Evolutionary conservation across 192 early-diverging fungal genomes (phyloP).

Genomic region (Pecoramyces ruminantium): DNA sequence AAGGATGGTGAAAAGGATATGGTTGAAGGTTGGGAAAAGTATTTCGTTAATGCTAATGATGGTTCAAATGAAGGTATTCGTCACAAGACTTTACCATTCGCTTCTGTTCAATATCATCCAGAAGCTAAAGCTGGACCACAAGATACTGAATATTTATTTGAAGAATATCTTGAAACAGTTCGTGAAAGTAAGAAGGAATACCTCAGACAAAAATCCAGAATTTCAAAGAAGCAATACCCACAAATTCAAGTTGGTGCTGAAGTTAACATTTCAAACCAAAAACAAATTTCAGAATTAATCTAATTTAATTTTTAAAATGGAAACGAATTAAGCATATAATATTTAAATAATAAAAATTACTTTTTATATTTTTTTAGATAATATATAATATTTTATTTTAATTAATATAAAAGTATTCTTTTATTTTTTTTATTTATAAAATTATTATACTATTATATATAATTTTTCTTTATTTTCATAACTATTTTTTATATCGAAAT

Average conservation of each 20-base stretch:
- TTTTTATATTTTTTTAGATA: too few species aligned
- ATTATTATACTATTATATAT: too few species aligned
- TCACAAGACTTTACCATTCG: constrained; percentile 50
- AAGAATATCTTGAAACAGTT: background rate
- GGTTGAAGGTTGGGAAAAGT: constrained; percentile 60
- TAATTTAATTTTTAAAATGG: background rate
- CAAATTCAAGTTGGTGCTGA: background rate
- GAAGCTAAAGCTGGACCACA: constrained; percentile 85
- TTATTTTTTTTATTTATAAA: too few species aligned
- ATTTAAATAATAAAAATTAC: too few species aligned
- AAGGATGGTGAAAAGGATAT: constrained; percentile 37
- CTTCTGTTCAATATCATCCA: constrained; percentile 88
- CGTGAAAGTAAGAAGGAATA: background rate
- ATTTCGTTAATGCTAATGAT: constrained; percentile 91
- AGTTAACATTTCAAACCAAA: background rate
- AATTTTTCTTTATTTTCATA: too few species aligned
- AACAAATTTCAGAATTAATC: background rate
- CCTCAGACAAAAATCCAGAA: background rate
- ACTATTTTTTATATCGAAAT: too few species aligned
- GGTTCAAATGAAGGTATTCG: constrained; percentile 87
- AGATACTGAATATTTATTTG: constrained; percentile 81
- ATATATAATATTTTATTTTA: too few species aligned
- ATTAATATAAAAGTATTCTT: too few species aligned
- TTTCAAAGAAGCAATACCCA: background rate
- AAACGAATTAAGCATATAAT: too few species aligned